phyloP scores from a whole-genome alignment of 202 grass and related monocot genomes.

The Elaeis oleifera region DNA sequence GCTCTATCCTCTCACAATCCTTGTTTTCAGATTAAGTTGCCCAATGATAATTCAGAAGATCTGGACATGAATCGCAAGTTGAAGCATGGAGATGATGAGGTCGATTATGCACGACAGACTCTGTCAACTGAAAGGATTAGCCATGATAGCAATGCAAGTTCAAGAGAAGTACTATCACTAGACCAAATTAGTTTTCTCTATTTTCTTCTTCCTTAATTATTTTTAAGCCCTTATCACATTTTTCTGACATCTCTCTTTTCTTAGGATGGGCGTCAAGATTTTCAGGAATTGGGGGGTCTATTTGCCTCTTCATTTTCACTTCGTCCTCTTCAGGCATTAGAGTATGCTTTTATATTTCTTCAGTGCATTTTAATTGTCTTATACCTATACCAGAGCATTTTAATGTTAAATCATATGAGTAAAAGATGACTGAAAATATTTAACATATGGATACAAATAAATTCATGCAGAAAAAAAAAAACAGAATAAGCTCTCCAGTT shows the following conservation, averaged over 20 bases:
- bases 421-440: too few species aligned
- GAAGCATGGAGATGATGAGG: slow-evolving; percentile 25
- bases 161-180: slow-evolving; percentile 45
- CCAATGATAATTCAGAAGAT: slow-evolving; percentile 45
- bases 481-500: too few species aligned
- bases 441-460: too few species aligned
- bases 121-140: slow-evolving; percentile 39
- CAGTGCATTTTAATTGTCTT: too few species aligned
- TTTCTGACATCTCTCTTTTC: neutral
- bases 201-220: neutral
- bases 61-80: slow-evolving; percentile 25
- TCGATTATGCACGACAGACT: slow-evolving; percentile 26
- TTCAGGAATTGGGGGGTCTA: slow-evolving; percentile 59
- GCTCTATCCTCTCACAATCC: neutral
- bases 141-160: slow-evolving; percentile 33
- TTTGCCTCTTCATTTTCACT: slow-evolving; percentile 65
- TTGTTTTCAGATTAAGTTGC: slow-evolving; percentile 69
- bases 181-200: too few species aligned
- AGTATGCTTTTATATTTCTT: slow-evolving; percentile 33
- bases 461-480: too few species aligned
- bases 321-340: slow-evolving; percentile 70
- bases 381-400: too few species aligned
- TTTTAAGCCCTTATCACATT: slow-evolving; percentile 4
- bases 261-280: slow-evolving; percentile 61
- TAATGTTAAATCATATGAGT: neutral